phyloP scores from a whole-genome alignment of 371 early-diverging fungal genomes.

The Mucor lusitanicus region DNA sequence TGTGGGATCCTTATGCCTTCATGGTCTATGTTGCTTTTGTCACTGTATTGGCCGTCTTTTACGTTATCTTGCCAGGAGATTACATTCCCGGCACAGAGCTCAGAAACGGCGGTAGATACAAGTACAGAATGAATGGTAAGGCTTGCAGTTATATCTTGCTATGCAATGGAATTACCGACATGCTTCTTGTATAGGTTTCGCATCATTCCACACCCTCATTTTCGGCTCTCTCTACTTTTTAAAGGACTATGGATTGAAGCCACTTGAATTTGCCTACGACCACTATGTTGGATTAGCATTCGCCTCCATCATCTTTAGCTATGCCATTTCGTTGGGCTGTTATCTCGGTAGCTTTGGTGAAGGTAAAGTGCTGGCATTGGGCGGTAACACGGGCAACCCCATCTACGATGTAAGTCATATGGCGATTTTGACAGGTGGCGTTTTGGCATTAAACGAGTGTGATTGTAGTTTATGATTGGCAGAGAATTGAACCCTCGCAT shows the following conservation, averaged over 20 bases:
- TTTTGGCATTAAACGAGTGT: background rate
- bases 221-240: slow-evolving; percentile 46
- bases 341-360: slow-evolving; percentile 78
- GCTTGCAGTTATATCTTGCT: too few relatives aligned
- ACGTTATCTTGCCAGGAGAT: slow-evolving; percentile 69
- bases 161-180: background rate
- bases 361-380: slow-evolving; percentile 70
- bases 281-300: slow-evolving; percentile 73
- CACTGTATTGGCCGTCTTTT: slow-evolving; percentile 64
- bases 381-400: slow-evolving; percentile 88
- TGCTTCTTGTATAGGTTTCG: slow-evolving; percentile 24
- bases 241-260: slow-evolving; percentile 29
- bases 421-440: background rate
- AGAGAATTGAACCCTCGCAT: slow-evolving; percentile 89
- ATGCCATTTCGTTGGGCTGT: slow-evolving; percentile 64
- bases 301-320: slow-evolving; percentile 73
- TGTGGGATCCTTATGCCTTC: slow-evolving; percentile 57
- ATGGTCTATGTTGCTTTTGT: slow-evolving; percentile 69
- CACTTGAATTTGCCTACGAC: slow-evolving; percentile 76
- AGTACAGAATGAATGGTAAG: slow-evolving; percentile 77
- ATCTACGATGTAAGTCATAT: slow-evolving; percentile 74
- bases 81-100: slow-evolving; percentile 68
- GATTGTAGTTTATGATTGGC: slow-evolving; percentile 71
- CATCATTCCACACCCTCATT: slow-evolving; percentile 60
- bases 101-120: slow-evolving; percentile 64